Base-by-base conservation (phyloP, 208 protist species). In the Dictyostelium gargantuum region DNA sequence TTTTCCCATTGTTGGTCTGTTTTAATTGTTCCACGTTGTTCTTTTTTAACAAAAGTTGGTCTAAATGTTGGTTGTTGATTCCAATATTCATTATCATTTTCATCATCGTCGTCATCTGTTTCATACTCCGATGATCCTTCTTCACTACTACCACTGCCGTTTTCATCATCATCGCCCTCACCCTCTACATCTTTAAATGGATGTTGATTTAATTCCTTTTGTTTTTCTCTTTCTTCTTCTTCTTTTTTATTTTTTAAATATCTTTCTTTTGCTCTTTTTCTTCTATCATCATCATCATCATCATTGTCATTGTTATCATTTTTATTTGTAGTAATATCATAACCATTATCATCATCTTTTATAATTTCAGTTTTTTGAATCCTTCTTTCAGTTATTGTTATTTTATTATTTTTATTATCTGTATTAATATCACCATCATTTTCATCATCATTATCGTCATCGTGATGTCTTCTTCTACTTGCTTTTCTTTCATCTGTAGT, bases 11-110 rank as follows among this genome's bases (percentile, higher is more conserved):
- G 40, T 29, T 75, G 54, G 1, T 92, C 85, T 1, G 70, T 75
- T 76, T 80, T 75, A 21, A 75, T 81, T 11, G 80, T 93, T 19
- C 21, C 70, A 80, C 77, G 82, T 10, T 89, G 29, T 17, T 93
- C 68, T 79, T 85, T 85, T 23, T 58, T 85, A 42, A 75, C 26
- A 85, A 85, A 93, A 38, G 52, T 56, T 10, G 68, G 66, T 40
- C 26, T 63, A 29, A 93, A 68, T 48, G 52, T 80, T 52, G 77
- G 89, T 79, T 42, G 17, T 19, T 23, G 73, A 50, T 54, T 91
- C 91, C 40, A 85, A 66, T 93, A 80, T 26, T 86, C 91, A 23
- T 79, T 29, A 6, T 66, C 46, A 44, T 89, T 80, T n/a, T 72
- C 46, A 38, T 80, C 73, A 19, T 91, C 66, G 9, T 93, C 80